Base-by-base conservation (phyloP, 2,329 filamentous ascomycete species). In the Epichloe baconii region DNA sequence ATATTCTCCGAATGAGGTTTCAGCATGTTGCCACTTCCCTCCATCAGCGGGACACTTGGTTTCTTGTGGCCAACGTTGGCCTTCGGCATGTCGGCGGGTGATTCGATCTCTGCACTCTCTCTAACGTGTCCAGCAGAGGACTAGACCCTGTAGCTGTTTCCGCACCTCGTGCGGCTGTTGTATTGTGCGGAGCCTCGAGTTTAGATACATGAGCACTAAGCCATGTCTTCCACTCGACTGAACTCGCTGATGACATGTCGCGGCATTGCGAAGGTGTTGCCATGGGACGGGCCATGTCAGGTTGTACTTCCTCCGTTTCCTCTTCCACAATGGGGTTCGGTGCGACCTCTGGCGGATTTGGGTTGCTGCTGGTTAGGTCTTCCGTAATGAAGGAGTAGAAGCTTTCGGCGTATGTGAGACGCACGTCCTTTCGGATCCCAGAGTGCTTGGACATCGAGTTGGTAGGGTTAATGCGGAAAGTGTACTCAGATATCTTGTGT, bases 221-320 rank as follows among this genome's bases (percentile, higher is more conserved):
- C 72, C 71, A 76, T 0, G 65, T 71, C 60, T 78, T 78, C 77
- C 76, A 79, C 52, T 78, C 76, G 2, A 69, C 62, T 2, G 75
- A 78, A 51, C 74, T 75, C 5, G 66, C 65, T 1, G 67, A 67
- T 1, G 71, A 74, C 3, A 61, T 56, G 1, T 66, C 62, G n/a
- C 71, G 64, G 44, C 65, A 63, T 17, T 67, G 61, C 3, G 23
- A 36, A n/a, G 35, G 23, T 6, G 51, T 50, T 23, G 26, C 44
- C 7, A 23, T 12, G 12, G 17, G 11, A 42, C n/a, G 3, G 17
- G 17, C 10, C 10, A 19, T 6, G 26, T 44, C 41, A 15, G 12
- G 5, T 34, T 4, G n/a, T 11, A 3, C 23, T 12, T 48, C 2
- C 26, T 48, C 40, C 34, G 12, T 4, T 12, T 12, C 19, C 5